Evolutionary conservation across 495 filamentous ascomycete species (phyloP), one percentile per base, ranked within the genome.

Genomic region (Penicillium goetzii): DNA sequence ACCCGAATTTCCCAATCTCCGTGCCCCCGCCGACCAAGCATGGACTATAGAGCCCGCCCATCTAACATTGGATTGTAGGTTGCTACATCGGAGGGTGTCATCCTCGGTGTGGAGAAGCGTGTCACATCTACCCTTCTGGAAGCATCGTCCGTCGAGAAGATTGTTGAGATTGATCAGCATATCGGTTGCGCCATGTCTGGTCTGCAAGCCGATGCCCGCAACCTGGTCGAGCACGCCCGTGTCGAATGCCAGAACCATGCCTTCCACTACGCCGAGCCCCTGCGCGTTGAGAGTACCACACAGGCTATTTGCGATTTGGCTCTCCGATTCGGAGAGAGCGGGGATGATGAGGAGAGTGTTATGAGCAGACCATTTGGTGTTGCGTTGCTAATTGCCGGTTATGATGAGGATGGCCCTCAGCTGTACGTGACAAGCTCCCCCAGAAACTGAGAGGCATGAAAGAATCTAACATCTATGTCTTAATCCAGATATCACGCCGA

Each of bases 151-250:
- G 95, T 99, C 69, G 95, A 99, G 79, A 99, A 99, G 84, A 98
- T 99, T 67, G 95, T 99, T 73, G 94, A 98, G 75, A 97, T 99
- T 80, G 95, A 99, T 82, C 86, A 89, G 65, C 95, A 99, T 82
- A 96, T 99, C 68, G 95, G 95, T 55, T 98, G 95, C 81, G 96
- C 95, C 78, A 99, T 98, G 96, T 92, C 88, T 60, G 95, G 95
- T 21, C 84, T 99, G 61, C 95, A 99, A 80, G 95, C 95, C 64
- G 95, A 99, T 80, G 95, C 95, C 41, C 89, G 95, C 53, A 91
- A 88, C 75, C 93, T 99, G 86, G 88, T 99, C 59, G 95, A 99
- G 83, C 95, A 99, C 79, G 95, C 95, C 56, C 92, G 95, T 61
- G 95, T 99, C 67, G 96, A 98, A 82, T 90, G 88, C 70, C 95